These are phyloP conservation scores for Aureobasidium melanogenum DNA, from an alignment of 2,329 filamentous ascomycete species.

Conservation along the genomic window DNA sequence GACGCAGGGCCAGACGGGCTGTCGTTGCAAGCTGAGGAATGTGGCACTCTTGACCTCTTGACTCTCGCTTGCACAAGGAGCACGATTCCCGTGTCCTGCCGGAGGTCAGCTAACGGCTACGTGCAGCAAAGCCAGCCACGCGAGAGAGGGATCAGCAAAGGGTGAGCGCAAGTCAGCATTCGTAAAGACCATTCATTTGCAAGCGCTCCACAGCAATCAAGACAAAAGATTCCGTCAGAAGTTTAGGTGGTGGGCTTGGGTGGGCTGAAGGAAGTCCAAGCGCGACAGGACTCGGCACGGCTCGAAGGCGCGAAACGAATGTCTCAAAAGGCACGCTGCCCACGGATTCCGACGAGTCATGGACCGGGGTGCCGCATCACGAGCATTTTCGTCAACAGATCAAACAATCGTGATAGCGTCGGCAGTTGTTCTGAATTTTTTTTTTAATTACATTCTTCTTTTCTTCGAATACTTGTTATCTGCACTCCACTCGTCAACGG, in stretches of 20 bases:
- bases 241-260: not conserved
- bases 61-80: not conserved
- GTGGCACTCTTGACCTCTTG: conserved; percentile 4
- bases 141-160: not conserved
- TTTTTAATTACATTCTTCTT: not conserved
- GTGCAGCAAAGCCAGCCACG: not conserved
- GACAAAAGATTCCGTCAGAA: not conserved
- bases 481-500: not conserved
- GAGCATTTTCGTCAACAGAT: not conserved
- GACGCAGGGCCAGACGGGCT: not conserved
- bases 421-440: not conserved
- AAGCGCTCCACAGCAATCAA: not conserved
- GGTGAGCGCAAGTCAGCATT: not conserved
- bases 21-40: not conserved
- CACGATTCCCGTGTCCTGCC: not conserved
- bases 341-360: conserved; percentile 6
- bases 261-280: not conserved
- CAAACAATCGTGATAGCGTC: not conserved
- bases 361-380: not conserved
- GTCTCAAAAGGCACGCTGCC: not conserved
- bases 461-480: no score
- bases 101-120: not conserved
- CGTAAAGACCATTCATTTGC: not conserved
- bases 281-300: not conserved
- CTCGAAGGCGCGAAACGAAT: not conserved